A percentile compares a stretch with the other conserved stretches of the same genome.
These are phyloP conservation scores for Agaricus subrufescens DNA, from an alignment of 768 basidiomycete genomes.

Conservation along the genomic window DNA sequence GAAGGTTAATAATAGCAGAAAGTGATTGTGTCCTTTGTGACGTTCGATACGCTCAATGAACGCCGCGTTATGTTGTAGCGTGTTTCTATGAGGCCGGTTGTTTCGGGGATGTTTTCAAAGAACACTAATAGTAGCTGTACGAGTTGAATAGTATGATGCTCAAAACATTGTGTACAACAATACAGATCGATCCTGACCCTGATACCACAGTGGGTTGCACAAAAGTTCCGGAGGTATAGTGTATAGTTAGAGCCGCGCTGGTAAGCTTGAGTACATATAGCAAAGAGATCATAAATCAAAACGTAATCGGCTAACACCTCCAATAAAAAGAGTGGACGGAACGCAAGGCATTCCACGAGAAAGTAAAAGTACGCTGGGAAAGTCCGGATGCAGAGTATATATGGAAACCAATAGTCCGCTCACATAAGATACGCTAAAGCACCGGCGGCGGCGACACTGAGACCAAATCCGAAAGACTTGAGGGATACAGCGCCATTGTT, in stretches of 20 bases:
- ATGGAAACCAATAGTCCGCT: neutral
- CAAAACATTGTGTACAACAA: no score
- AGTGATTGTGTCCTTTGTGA: no score
- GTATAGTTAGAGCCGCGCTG: neutral
- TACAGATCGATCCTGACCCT: no score
- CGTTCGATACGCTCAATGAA: no score
- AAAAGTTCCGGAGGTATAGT: no score
- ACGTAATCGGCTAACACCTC: neutral
- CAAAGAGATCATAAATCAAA: neutral
- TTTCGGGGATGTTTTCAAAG: no score
- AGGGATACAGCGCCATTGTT: neutral
- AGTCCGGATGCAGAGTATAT: neutral
- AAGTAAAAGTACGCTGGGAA: neutral
- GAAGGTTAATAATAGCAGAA: no score
- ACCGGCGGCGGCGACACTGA: constrained; percentile 5
- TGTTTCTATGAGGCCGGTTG: no score
- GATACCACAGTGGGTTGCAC: no score
- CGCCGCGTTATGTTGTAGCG: no score
- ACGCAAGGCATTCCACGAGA: neutral
- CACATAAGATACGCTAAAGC: constrained; percentile 7
- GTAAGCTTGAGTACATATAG: neutral
- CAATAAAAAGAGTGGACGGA: constrained; percentile 1
- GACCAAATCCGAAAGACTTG: neutral
- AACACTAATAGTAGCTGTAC: no score
- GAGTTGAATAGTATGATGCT: no score